These are phyloP conservation scores for Paraleonurus japonicus DNA, from an alignment of 257 asterid genomes.

Conservation along the genomic window DNA sequence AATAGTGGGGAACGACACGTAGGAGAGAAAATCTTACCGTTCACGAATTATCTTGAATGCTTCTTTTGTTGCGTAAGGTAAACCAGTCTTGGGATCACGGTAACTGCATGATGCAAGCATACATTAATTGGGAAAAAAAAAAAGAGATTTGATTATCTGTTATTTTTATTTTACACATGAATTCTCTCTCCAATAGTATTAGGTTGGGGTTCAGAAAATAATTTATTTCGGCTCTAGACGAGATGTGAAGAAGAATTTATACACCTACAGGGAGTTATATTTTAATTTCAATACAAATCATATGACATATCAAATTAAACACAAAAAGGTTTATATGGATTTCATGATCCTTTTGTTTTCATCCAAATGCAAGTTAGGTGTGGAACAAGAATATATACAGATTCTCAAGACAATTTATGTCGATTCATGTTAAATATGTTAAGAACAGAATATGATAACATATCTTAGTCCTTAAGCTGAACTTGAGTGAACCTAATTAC, in stretches of 20 bases:
- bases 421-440: background rate
- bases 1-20: background rate
- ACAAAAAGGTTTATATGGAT: background rate
- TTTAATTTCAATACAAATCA: background rate
- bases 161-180: background rate
- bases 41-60: slow-evolving; percentile 84
- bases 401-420: background rate
- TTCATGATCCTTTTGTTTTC: background rate
- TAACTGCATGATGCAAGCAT: slow-evolving; percentile 60
- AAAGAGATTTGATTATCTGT: no score
- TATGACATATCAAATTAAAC: background rate
- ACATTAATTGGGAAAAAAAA: no score
- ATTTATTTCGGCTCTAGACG: background rate
- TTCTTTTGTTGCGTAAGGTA: slow-evolving; percentile 92
- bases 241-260: background rate
- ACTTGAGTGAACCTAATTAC: background rate
- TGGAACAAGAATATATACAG: slow-evolving; percentile 2
- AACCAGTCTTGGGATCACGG: slow-evolving; percentile 87
- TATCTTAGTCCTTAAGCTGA: background rate
- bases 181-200: background rate
- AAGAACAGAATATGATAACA: background rate
- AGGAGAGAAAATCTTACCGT: slow-evolving; percentile 38
- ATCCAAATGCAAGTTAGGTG: slow-evolving; percentile 7
- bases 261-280: background rate
- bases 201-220: background rate